Evolutionary conservation across 352 stramenopile species (phyloP).

Genomic region (Pythium dissotocum): DNA sequence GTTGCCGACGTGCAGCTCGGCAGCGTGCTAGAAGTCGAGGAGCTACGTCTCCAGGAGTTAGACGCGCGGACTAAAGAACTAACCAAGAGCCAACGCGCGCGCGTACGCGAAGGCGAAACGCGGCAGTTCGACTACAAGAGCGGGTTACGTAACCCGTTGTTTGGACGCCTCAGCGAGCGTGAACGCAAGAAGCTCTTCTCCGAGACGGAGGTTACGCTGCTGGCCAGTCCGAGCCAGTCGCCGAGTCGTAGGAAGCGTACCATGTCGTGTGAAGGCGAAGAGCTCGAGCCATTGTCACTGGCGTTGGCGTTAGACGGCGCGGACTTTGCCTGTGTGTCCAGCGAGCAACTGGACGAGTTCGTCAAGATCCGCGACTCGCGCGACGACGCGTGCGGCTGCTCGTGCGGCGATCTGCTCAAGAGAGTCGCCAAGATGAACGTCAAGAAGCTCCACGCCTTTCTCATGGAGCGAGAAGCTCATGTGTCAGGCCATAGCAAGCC

Average conservation of each 20-base stretch:
- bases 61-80: conserved; percentile 60
- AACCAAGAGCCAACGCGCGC: conserved; percentile 54
- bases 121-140: conserved; percentile 81
- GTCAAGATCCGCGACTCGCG: conserved; percentile 79
- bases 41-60: conserved; percentile 49
- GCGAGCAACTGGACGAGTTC: conserved; percentile 85
- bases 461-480: conserved; percentile 55
- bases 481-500: conserved; percentile 49
- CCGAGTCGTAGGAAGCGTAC: conserved; percentile 18
- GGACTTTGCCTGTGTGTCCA: conserved; percentile 79
- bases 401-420: conserved; percentile 79
- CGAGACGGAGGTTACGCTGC: conserved; percentile 33
- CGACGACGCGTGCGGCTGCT: conserved; percentile 73
- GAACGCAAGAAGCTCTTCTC: conserved; percentile 74
- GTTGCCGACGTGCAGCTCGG: conserved; percentile 68
- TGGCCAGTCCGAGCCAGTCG: conserved; percentile 17
- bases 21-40: conserved; percentile 68
- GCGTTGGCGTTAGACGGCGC: conserved; percentile 18
- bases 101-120: conserved; percentile 67
- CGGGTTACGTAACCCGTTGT: conserved; percentile 78
- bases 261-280: conserved; percentile 11
- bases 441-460: conserved; percentile 73
- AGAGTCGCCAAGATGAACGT: conserved; percentile 86
- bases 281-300: neutral
- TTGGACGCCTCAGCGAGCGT: conserved; percentile 62